Base-by-base conservation (phyloP, 345 rosid species). In the Syzygium aromaticum region DNA sequence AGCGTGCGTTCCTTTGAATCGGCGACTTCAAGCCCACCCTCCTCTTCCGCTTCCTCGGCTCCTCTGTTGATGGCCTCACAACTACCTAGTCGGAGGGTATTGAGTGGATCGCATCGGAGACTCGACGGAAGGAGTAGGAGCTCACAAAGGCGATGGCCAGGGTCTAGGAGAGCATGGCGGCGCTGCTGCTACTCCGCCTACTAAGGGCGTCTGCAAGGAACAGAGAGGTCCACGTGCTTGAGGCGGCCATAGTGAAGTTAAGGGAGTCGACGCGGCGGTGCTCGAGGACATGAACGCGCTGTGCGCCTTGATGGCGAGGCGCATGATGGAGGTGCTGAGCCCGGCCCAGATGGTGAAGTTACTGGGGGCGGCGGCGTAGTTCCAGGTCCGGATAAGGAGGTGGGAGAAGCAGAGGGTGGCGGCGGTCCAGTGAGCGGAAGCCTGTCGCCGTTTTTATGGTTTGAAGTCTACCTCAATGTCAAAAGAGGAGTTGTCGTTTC, bases 91-190 rank as follows among this genome's bases (percentile, higher is more conserved):
- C 21, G 30, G 61, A 52, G 57, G 46, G 52, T 57, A 46, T 93
- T 16, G 89, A 89, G 90, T 77, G 33, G 57, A 51, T 92, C 23
- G 88, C 77, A 57, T 28, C n/a, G 27, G 87, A 63, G 84, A 88
- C 92, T 14, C 84, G 88, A 67, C 40, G 52, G 61, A 88, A 87
- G 87, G 94, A 92, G 89, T 88, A 89, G 40, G 87, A 87, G 67
- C 85, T 94, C 86, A 51, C 86, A 27, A 90, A 90, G 77, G 87
- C 73, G 43, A 88, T 89, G 94, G 93, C 93, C 52, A 84, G 51
- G 84, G 28, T 92, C 86, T 93, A 93, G 80, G 93, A 92, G 90
- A 89, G 92, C 85, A 51, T 89, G 86, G 93, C 92, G 27, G 64
- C 88, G 12, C 90, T 89, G 27, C 89, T 88, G 14, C 63, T 90